Evolutionary conservation across 129 eudicot genomes (phyloP).

Genomic region (Pulicaria dysenterica): DNA sequence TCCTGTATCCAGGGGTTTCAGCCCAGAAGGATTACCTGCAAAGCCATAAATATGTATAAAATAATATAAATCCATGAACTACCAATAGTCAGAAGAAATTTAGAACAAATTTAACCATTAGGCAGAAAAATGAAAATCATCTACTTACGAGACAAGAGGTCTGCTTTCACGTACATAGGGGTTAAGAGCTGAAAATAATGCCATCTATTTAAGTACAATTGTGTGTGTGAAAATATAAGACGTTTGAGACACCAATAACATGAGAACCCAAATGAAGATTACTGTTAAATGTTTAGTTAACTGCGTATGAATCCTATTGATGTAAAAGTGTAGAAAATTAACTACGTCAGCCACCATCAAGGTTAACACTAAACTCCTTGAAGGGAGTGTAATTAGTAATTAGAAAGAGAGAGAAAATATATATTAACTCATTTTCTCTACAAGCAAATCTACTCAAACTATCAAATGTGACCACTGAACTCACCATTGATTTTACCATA

Average conservation of each 20-base stretch:
- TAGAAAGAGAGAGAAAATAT: not conserved
- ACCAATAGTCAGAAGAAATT: not conserved
- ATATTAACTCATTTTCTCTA: not conserved
- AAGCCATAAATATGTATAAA: conserved; percentile 21
- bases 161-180: not conserved
- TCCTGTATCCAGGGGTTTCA: conserved; percentile 67
- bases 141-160: not conserved
- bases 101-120: conserved; percentile 1
- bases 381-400: not conserved
- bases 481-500: not conserved
- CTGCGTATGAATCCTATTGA: not conserved
- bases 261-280: not conserved
- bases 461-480: conserved; percentile 13
- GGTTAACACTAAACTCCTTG: not conserved
- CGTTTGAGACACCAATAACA: not conserved
- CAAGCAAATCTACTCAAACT: conserved; percentile 1
- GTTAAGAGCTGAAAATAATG: not conserved
- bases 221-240: not conserved
- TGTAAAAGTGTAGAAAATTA: not conserved
- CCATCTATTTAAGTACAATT: not conserved
- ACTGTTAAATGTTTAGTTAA: not conserved
- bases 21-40: conserved; percentile 69
- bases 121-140: conserved; percentile 9
- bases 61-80: not conserved
- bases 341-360: not conserved